phyloP scores from a whole-genome alignment of 2,329 filamentous ascomycete genomes.

The Trichoderma atrobrunneum region DNA sequence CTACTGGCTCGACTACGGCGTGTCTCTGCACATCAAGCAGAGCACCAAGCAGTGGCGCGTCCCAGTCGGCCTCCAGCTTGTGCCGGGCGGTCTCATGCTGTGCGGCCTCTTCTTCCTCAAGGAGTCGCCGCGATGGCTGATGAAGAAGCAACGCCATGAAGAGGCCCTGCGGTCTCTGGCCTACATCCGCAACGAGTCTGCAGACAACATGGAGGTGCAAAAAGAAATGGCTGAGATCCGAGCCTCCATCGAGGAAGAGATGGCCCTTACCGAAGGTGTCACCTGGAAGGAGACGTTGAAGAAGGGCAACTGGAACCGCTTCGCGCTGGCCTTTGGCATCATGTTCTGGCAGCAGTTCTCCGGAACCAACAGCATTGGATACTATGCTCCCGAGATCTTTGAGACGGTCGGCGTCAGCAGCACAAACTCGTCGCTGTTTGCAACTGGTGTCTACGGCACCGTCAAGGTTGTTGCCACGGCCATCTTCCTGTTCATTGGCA shows the following conservation, averaged over 20 bases:
- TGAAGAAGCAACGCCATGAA: constrained; percentile 58
- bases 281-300: constrained; percentile 8
- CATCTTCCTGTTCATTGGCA: constrained; percentile 40
- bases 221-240: constrained; percentile 56
- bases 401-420: constrained; percentile 28
- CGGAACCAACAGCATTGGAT: constrained; percentile 33
- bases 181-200: constrained; percentile 59
- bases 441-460: constrained; percentile 30
- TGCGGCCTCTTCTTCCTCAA: constrained; percentile 58
- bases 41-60: constrained; percentile 60
- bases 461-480: constrained; percentile 36
- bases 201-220: constrained; percentile 61
- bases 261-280: constrained; percentile 44
- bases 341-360: constrained; percentile 26
- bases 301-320: constrained; percentile 18
- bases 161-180: constrained; percentile 57
- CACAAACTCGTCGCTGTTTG: constrained; percentile 28
- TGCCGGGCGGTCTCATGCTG: constrained; percentile 62
- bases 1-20: constrained; percentile 51
- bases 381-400: constrained; percentile 33
- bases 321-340: constrained; percentile 16
- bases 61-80: constrained; percentile 64
- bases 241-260: constrained; percentile 61
- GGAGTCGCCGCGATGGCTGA: constrained; percentile 69
- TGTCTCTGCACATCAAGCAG: constrained; percentile 48